These are phyloP conservation scores for Chamaecyparis obtusa DNA, from an alignment of 75 land plant genomes.

Conservation along the genomic window DNA sequence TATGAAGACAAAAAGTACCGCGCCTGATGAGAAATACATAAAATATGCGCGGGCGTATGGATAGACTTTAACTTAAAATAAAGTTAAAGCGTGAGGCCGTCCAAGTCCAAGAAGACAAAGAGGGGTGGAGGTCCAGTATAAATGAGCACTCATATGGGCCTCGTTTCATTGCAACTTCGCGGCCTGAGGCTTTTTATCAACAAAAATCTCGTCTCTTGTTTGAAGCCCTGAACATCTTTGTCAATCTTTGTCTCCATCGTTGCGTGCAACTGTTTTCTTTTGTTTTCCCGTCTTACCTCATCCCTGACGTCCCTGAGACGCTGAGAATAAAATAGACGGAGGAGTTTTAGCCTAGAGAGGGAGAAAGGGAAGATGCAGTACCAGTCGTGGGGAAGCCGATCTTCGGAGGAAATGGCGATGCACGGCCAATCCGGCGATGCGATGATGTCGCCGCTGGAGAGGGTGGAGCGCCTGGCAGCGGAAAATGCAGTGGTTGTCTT, in stretches of 20 bases:
- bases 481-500: constrained; percentile 77
- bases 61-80: background rate
- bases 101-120: constrained; percentile 9
- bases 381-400: constrained; percentile 10
- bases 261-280: background rate
- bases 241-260: constrained; percentile 1
- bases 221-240: background rate
- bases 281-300: constrained; percentile 9
- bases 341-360: background rate
- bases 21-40: background rate
- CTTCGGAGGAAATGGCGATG: constrained; percentile 11
- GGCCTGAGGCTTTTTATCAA: background rate
- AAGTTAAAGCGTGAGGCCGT: background rate
- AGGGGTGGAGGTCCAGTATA: constrained; percentile 4
- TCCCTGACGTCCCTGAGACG: constrained; percentile 6
- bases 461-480: constrained; percentile 52
- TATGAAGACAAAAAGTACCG: constrained; percentile 5
- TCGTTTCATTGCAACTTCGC: constrained; percentile 5
- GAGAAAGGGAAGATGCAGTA: background rate
- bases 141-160: background rate
- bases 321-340: background rate
- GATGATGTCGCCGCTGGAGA: constrained; percentile 32
- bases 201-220: background rate
- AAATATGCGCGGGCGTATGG: background rate
- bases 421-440: background rate